Conservation (phyloP, 805 yeast species). For the Dipodascus albidus region DNA sequence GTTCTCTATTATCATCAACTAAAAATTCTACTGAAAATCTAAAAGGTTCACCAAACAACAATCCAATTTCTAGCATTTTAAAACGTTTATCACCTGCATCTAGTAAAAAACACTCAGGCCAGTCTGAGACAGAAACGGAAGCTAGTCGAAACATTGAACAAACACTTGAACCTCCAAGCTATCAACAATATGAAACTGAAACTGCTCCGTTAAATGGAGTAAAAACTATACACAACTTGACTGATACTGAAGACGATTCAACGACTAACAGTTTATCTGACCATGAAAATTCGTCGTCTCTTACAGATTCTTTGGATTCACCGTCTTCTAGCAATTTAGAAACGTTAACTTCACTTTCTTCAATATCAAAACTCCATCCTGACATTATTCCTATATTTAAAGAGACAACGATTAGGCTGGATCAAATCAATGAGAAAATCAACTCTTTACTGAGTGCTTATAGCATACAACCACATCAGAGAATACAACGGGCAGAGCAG, state of each 20-base stretch:
- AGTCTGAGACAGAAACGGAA: background rate
- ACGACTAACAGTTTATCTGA: background rate
- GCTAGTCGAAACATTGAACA: background rate
- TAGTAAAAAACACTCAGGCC: background rate
- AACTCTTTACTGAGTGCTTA: slow-evolving; percentile 7
- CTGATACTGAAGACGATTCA: background rate
- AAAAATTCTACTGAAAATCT: background rate
- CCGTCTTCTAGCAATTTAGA: background rate
- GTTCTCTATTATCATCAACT: background rate
- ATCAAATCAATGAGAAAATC: slow-evolving; percentile 12
- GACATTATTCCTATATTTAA: slow-evolving; percentile 17
- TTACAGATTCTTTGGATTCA: background rate
- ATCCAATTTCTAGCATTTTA: background rate
- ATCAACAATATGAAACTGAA: background rate
- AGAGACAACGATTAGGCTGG: slow-evolving; percentile 16
- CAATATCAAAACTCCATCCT: slow-evolving; percentile 14
- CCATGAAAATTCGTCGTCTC: background rate
- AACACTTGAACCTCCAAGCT: background rate
- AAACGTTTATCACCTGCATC: background rate
- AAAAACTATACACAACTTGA: too few species aligned
- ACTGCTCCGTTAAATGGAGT: background rate
- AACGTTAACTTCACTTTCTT: background rate
- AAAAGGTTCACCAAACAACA: background rate
- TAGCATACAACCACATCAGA: background rate
- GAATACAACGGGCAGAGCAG: background rate